These are phyloP conservation scores for Colletotrichum orchidophilum DNA, from an alignment of 2,329 filamentous ascomycete genomes.

Conservation along the genomic window DNA sequence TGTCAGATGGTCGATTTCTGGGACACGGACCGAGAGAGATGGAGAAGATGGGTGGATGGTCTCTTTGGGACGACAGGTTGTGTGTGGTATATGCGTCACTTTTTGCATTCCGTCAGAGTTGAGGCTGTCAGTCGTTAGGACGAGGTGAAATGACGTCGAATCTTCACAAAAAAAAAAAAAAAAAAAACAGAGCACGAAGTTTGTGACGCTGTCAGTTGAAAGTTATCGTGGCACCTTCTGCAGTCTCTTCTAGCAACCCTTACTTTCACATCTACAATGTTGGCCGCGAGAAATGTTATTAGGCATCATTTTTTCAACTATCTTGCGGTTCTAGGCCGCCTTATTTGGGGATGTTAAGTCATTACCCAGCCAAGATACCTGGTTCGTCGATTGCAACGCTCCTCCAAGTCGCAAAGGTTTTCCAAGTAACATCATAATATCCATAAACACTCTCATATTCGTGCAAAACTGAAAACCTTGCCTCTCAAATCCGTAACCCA, in stretches of 20 bases:
- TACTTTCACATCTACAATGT: background rate
- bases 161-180: too few relatives aligned
- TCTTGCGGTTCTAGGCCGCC: background rate
- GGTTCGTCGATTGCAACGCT: background rate
- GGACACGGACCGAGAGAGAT: constrained; percentile 14
- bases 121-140: background rate
- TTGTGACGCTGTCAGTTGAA: background rate
- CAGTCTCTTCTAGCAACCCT: background rate
- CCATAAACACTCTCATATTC: constrained; percentile 5
- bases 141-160: background rate
- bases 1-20: constrained; percentile 9
- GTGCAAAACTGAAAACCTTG: background rate
- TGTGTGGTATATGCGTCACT: background rate
- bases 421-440: background rate
- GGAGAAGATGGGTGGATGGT: background rate
- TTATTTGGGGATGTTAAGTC: background rate
- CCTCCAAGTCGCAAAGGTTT: background rate
- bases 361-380: background rate
- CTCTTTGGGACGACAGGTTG: constrained; percentile 11
- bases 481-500: background rate
- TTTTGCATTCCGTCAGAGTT: background rate
- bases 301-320: constrained; percentile 11
- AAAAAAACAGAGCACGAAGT: background rate
- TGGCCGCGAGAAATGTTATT: background rate
- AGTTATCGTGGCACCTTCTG: background rate